Base-by-base conservation (phyloP, 2,329 filamentous ascomycete species). In the Domatiomyces globalis region DNA sequence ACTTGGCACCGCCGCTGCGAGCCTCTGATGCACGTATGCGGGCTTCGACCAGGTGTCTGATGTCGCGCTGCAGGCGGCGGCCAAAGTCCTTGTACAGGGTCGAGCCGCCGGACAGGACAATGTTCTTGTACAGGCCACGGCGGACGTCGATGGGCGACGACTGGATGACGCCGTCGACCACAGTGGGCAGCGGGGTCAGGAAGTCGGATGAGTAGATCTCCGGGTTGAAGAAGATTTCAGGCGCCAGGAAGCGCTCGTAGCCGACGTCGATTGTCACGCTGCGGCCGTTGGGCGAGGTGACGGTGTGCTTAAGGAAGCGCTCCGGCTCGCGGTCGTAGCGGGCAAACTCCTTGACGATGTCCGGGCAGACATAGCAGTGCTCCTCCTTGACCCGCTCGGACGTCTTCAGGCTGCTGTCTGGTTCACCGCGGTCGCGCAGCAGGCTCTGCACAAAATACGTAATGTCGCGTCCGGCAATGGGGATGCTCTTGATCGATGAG, bases 141-240 rank as follows among this genome's bases (percentile, higher is more conserved):
- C 92, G 85, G 45, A 98, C 94, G 65, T 98, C 92, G 62, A 98
- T 98, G 43, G 92, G 92, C 33, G 90, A 95, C 51, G 88, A 90
- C 71, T 98, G 92, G 62, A 98, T 98, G 57, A 96, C 92, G 51
- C 84, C 85, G 66, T 98, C 92, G 56, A 98, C 94, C 48, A 98
- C 92, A 48, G 80, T 85, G 20, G 92, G 92, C 7, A 98, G 79
- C 12, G 92, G 92, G 10, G 92, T 98, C 59, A 98, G 74, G 75
- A 98, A 98, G 67, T 98, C 92, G 60, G 90, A 96, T 56, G 87
- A 95, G 77, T 96, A 96, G 64, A 98, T 98, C 73, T 98, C 92
- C 27, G 92, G 92, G 71, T 98, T 98, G 80, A 98, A 98, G 73
- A 98, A 98, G 65, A 98, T 98, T 69, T 98, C 92, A 20, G 94